Evolutionary conservation across 495 filamentous ascomycete species (phyloP).

Genomic region (Xylaria scruposa): DNA sequence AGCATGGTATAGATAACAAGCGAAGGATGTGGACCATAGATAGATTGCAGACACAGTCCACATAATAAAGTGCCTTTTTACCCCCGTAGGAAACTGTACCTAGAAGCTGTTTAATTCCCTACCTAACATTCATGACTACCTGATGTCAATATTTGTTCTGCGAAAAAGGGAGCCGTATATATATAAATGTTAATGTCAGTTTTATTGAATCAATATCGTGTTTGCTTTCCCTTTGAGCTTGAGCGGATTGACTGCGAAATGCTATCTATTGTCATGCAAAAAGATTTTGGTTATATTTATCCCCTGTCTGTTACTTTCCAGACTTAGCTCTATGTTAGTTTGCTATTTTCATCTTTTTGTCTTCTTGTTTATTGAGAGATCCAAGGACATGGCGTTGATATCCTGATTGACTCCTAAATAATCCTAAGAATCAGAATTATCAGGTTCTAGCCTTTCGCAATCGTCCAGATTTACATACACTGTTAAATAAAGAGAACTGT

Average conservation of each 20-base stretch:
- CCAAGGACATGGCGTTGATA: background rate
- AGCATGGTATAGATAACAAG: slow-evolving; percentile 5
- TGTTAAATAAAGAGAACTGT: too few species aligned
- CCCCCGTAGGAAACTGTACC: background rate
- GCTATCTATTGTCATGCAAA: background rate
- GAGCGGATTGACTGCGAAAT: background rate
- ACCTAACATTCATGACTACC: background rate
- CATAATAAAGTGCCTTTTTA: background rate
- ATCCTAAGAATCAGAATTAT: background rate
- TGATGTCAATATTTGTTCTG: background rate
- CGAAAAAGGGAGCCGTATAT: background rate
- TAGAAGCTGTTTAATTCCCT: background rate
- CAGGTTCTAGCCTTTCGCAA: background rate
- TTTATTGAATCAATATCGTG: background rate
- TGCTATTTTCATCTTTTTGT: background rate
- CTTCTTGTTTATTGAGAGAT: background rate
- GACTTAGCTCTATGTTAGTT: background rate
- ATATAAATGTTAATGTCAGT: background rate
- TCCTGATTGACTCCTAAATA: too few species aligned
- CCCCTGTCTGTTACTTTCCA: background rate
- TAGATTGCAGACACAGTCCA: background rate
- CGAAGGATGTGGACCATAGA: background rate
- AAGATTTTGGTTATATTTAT: background rate
- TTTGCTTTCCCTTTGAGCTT: background rate
- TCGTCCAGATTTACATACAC: background rate